phyloP scores from a whole-genome alignment of 352 stramenopile species.

The Globisporangium spiculum region DNA sequence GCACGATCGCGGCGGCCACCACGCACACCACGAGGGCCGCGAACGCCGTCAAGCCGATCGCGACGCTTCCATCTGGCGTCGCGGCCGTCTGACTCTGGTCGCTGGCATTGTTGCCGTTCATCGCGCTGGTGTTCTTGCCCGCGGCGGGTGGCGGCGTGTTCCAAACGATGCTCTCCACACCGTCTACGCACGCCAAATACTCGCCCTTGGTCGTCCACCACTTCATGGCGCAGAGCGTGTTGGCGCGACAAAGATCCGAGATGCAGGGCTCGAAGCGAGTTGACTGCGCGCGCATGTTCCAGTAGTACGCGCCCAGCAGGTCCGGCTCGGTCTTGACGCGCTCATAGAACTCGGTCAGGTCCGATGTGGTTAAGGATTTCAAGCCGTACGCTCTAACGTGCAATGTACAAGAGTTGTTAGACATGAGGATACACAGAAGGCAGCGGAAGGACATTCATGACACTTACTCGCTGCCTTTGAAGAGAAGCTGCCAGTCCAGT shows the following conservation, averaged over 20 bases:
- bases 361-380: constrained; percentile 34
- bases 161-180: constrained; percentile 8
- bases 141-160: neutral
- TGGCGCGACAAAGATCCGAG: constrained; percentile 39
- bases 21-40: neutral
- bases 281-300: constrained; percentile 76
- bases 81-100: neutral
- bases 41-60: constrained; percentile 5
- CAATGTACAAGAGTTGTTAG: neutral
- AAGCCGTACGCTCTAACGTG: constrained; percentile 47
- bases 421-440: neutral
- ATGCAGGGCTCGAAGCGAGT: constrained; percentile 39
- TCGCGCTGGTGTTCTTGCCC: neutral
- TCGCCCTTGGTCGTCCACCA: constrained; percentile 75
- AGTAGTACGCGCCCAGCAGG: constrained; percentile 71
- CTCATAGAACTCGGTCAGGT: constrained; percentile 44
- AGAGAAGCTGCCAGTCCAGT: constrained; percentile 51
- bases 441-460: neutral
- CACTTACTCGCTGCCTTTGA: constrained; percentile 34
- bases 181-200: constrained; percentile 59
- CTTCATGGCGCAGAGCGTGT: constrained; percentile 63
- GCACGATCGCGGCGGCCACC: constrained; percentile 6
- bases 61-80: neutral
- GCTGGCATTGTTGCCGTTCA: neutral
- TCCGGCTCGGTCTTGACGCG: constrained; percentile 43